Evolutionary conservation across 2,329 filamentous ascomycete genomes (phyloP), one percentile per base, ranked within the genome.

Genomic region (Fusarium nelsonii): DNA sequence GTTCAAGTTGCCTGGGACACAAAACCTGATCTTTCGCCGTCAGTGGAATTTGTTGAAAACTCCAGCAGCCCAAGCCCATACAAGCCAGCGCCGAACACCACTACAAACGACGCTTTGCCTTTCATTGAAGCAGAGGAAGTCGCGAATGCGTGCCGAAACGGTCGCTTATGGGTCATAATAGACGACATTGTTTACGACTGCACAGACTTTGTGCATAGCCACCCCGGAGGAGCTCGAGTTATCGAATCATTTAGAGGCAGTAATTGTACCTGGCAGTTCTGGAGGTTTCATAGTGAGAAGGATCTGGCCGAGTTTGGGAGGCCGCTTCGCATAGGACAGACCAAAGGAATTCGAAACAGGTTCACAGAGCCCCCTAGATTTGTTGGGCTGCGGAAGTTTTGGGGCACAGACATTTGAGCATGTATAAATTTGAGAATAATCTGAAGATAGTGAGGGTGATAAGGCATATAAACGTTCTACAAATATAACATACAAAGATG

Each of bases 261-360:
- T 7, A 52, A 66, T 28, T 66, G 54, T 16, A 58, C 43, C 4
- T 66, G 54, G 63, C 54, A 66, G 15, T 66, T 66, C 18, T 66
- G 54, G 54, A 51, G 63, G 23, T 66, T 66, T 16, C 58, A 63
- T n/a, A 7, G 53, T 7, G 41, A 50, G 32, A 53, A 54, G 30
- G 28, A 63, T 7, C 30, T 65, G 39, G 7, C 11, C 4, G 49
- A 54, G 8, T 58, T 58, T 58, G 52, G 58, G 11, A 18, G 33
- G 6, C 36, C 48, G 11, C 52, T 57, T 16, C 52, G 63, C n/a
- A 43, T 65, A 58, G 58, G 58, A 1, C 20, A 28, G 9, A 65
- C 63, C 11, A n/a, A 28, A 12, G 46, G 46, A 12, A 28, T 49
- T 16, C 18, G 9, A 26, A 49, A 49, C 14, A 49, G 12, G 18